Evolutionary conservation across 176 grass and related monocot species (phyloP).

Genomic region (Metroxylon sagu): DNA sequence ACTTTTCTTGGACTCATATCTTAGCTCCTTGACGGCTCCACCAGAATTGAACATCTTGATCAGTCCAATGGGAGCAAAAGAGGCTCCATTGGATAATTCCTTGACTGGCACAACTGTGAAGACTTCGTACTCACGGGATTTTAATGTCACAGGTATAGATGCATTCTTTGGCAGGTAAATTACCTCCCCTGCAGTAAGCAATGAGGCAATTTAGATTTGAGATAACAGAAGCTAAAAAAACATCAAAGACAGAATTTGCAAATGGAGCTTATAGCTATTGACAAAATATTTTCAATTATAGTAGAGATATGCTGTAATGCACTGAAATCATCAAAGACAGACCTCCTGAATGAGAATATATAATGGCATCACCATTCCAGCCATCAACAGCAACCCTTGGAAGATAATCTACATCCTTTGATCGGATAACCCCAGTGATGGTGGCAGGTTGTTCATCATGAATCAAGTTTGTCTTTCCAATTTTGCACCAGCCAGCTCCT

Average conservation of each 20-base stretch:
- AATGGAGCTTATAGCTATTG: too few relatives aligned
- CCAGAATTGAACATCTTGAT: conserved; percentile 57
- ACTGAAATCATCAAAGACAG: background rate
- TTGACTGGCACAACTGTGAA: conserved; percentile 51
- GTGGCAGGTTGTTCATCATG: conserved; percentile 63
- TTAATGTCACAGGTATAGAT: conserved; percentile 51
- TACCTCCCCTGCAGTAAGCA: conserved; percentile 29
- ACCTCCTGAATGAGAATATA: conserved; percentile 61
- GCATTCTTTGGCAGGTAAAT: conserved; percentile 38
- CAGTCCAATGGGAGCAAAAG: conserved; percentile 35
- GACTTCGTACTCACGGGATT: conserved; percentile 51
- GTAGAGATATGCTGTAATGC: too few relatives aligned
- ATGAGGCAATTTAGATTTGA: background rate
- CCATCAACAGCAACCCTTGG: conserved; percentile 23
- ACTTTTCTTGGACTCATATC: background rate
- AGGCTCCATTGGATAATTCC: conserved; percentile 29
- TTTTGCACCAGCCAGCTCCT: conserved; percentile 63
- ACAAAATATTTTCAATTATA: too few relatives aligned
- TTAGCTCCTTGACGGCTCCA: conserved; percentile 33
- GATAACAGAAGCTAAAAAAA: too few relatives aligned
- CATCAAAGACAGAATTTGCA: too few relatives aligned
- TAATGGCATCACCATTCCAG: conserved; percentile 55
- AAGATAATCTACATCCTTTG: conserved; percentile 43
- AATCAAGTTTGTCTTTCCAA: conserved; percentile 57
- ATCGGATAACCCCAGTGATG: conserved; percentile 40